Evolutionary conservation across 176 grass and related monocot genomes (phyloP).

Genomic region (Lolium rigidum): DNA sequence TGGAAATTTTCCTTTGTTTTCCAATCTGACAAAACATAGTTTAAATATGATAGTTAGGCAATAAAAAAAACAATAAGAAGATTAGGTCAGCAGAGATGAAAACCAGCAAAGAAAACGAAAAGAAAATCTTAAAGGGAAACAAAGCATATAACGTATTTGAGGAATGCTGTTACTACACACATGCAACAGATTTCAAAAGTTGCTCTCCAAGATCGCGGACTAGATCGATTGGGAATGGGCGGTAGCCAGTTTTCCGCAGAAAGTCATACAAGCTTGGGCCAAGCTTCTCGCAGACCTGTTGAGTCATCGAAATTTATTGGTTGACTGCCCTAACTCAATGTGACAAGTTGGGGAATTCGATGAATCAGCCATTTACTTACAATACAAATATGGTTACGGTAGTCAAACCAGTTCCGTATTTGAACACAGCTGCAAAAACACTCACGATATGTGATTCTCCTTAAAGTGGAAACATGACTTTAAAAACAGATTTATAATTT

Average conservation of each 20-base stretch:
- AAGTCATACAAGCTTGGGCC: slow-evolving; percentile 82
- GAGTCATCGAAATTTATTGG: slow-evolving; percentile 54
- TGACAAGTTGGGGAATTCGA: slow-evolving; percentile 47
- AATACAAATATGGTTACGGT: slow-evolving; percentile 92
- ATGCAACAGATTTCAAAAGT: slow-evolving; percentile 81
- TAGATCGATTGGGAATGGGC: slow-evolving; percentile 69
- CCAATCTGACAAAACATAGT: background rate
- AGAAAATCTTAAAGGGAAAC: slow-evolving; percentile 11
- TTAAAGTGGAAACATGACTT: slow-evolving; percentile 24
- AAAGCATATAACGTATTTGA: slow-evolving; percentile 32
- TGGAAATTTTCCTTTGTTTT: background rate
- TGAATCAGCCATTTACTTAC: slow-evolving; percentile 72
- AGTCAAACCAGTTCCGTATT: slow-evolving; percentile 96
- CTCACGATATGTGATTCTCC: slow-evolving; percentile 42
- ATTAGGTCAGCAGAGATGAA: background rate
- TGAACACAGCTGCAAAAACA: slow-evolving; percentile 82
- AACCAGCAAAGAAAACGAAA: background rate
- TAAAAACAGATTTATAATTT: slow-evolving; percentile 22
- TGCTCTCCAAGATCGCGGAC: slow-evolving; percentile 72
- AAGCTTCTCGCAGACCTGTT: slow-evolving; percentile 86
- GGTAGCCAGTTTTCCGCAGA: slow-evolving; percentile 67
- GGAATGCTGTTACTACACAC: slow-evolving; percentile 59
- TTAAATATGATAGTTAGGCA: background rate
- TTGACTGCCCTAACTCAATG: slow-evolving; percentile 46
- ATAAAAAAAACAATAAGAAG: background rate